A percentile compares a stretch with the other conserved stretches of the same genome.
phyloP scores from a whole-genome alignment of 2,329 filamentous ascomycete species.

The Pseudogymnoascus sp. region DNA sequence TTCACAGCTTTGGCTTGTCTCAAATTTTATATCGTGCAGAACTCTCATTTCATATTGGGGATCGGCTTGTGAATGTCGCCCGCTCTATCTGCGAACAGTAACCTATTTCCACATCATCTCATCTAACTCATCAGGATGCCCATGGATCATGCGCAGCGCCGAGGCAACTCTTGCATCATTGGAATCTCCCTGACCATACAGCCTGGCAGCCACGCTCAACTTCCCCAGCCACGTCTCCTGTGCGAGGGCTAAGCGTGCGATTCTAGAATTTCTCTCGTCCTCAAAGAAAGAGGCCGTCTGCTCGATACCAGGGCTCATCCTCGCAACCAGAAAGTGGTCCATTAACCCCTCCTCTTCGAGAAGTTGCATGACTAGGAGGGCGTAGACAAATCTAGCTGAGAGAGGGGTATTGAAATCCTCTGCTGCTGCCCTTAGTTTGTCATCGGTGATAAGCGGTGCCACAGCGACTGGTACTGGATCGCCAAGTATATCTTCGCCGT shows the following conservation, averaged over 20 bases:
- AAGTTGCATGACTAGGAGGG: not conserved
- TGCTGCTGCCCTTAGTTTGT: not conserved
- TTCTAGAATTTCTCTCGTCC: conserved; percentile 14
- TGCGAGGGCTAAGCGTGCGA: conserved; percentile 15
- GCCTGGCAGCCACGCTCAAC: conserved; percentile 14
- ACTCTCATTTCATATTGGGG: not conserved
- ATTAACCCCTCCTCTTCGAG: conserved; percentile 17
- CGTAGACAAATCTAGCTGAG: not conserved
- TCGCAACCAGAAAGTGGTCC: conserved; percentile 11
- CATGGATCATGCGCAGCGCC: not conserved
- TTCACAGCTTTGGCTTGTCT: not conserved
- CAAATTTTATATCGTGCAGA: not conserved
- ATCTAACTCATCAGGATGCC: not conserved
- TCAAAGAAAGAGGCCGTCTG: conserved; percentile 12
- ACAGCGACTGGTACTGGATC: not conserved
- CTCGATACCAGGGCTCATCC: conserved; percentile 1
- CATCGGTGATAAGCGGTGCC: not conserved
- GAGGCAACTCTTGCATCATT: not conserved
- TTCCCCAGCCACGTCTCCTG: conserved; percentile 17
- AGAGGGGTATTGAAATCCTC: not conserved
- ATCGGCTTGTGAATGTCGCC: not conserved
- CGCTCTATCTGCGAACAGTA: not conserved
- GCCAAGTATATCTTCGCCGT: not conserved
- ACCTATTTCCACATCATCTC: not conserved
- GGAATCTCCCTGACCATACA: conserved; percentile 14